Conservation (phyloP, 2,329 filamentous ascomycete genomes). For the Colletotrichum sp. region DNA sequence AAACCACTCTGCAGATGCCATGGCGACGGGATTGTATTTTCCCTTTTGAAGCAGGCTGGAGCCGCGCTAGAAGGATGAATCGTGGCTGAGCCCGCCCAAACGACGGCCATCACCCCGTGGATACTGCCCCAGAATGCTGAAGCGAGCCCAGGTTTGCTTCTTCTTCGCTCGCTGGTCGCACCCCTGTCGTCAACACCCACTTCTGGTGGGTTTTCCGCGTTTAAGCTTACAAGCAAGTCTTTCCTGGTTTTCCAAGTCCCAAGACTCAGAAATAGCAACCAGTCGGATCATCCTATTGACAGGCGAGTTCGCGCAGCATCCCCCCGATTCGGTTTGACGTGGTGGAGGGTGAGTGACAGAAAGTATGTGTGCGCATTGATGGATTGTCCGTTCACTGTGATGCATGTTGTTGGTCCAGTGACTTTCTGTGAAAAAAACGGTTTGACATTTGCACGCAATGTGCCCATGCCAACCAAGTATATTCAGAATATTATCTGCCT, state of each 20-base stretch:
- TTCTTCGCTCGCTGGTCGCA: neutral
- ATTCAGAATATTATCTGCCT: conserved; percentile 18
- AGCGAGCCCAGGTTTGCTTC: neutral
- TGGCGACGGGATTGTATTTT: neutral
- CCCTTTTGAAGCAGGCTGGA: neutral
- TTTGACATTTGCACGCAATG: neutral
- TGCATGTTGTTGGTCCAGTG: neutral
- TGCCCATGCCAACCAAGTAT: conserved; percentile 2
- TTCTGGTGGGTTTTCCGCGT: neutral
- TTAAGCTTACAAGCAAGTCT: conserved; percentile 18
- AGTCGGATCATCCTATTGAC: neutral
- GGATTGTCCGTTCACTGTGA: neutral
- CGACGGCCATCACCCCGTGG: neutral
- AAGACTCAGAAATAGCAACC: conserved; percentile 2
- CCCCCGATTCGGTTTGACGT: neutral
- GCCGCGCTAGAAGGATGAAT: conserved; percentile 1
- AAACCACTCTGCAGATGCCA: neutral
- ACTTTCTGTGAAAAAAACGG: neutral
- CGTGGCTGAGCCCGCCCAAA: conserved; percentile 11
- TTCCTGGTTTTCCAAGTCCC: neutral
- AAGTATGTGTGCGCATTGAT: neutral
- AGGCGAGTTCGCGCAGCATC: neutral
- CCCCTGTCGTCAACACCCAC: neutral
- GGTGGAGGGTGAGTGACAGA: neutral
- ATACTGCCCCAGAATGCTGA: neutral